Evolutionary conservation across 345 rosid species (phyloP), one percentile per base, ranked within the genome.

Genomic region (Trapa incisa): DNA sequence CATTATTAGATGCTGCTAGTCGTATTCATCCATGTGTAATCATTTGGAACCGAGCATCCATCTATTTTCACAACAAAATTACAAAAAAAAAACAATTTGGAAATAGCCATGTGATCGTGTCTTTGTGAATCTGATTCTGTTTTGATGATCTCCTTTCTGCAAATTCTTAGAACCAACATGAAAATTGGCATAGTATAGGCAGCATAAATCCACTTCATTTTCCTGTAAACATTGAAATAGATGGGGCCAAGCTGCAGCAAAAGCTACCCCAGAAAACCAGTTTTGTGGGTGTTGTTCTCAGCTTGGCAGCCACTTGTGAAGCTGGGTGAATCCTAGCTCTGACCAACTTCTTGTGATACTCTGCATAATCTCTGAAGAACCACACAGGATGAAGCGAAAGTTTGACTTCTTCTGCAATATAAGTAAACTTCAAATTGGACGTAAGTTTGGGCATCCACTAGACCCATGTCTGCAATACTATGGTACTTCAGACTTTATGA

Each of bases 301-400:
- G 17, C 67, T 17, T 75, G 17, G 52, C 47, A 22, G 29, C 29
- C 29, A 22, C 29, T 22, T 22, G 29, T 22, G 29, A 22, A 22
- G 63, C 37, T 15, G 41, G 50, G 37, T 66, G 66, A 90, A 83
- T 64, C 98, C 96, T 52, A 90, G 77, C 77, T 93, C 95, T 0
- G 96, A 90, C 29, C 43, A 93, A 81, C 76, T 88, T 90, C 87
- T 90, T 88, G 78, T 93, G 98, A 0, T 96, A 82, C 8, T 13
- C 68, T 12, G 92, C 84, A 71, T 90, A 90, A 72, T 91, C 97
- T 68, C 72, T 67, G 48, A 90, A 87, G 85, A 90, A 93, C 85
- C 73, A 69, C 13, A 53, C 3, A 45, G 61, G 38, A 12, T 37
- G 11, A 32, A 61, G 2, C 1, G 6, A 6, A 66, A 3, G 63